These are phyloP conservation scores for Rhipidocladum racemiflorum DNA, from an alignment of 176 grass and related monocot species.

Conservation along the genomic window DNA sequence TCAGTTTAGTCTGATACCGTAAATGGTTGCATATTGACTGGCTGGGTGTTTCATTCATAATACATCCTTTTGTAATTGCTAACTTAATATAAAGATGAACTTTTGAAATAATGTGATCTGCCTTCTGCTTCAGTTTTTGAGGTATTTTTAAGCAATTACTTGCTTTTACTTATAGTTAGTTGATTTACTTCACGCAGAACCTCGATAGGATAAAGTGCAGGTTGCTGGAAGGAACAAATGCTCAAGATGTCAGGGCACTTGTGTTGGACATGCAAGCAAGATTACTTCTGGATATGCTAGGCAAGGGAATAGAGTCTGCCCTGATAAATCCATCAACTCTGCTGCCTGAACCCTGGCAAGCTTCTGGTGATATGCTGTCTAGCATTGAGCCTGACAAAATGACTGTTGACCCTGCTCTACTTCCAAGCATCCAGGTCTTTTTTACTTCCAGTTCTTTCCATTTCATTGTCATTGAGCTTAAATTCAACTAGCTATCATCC, in stretches of 20 bases:
- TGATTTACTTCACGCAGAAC: constrained; percentile 52
- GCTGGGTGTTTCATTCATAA: constrained; percentile 5
- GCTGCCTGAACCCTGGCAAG: constrained; percentile 89
- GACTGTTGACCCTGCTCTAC: constrained; percentile 79
- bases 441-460: constrained; percentile 5
- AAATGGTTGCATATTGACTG: neutral
- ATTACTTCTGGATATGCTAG: constrained; percentile 95
- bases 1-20: neutral
- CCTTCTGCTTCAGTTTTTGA: constrained; percentile 15
- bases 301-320: constrained; percentile 93
- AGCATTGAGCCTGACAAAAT: constrained; percentile 95
- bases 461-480: constrained; percentile 27
- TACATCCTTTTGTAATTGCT: neutral
- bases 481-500: neutral
- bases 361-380: constrained; percentile 74
- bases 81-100: neutral
- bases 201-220: constrained; percentile 99
- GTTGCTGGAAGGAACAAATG: constrained; percentile 97
- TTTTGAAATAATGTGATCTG: neutral
- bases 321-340: constrained; percentile 93
- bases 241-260: constrained; percentile 98
- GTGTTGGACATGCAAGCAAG: constrained; percentile 99
- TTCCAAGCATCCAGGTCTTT: constrained; percentile 76
- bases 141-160: constrained; percentile 17
- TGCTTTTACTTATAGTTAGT: constrained; percentile 15